phyloP scores from a whole-genome alignment of 441 rosid species.

The Brassica hybrid region DNA sequence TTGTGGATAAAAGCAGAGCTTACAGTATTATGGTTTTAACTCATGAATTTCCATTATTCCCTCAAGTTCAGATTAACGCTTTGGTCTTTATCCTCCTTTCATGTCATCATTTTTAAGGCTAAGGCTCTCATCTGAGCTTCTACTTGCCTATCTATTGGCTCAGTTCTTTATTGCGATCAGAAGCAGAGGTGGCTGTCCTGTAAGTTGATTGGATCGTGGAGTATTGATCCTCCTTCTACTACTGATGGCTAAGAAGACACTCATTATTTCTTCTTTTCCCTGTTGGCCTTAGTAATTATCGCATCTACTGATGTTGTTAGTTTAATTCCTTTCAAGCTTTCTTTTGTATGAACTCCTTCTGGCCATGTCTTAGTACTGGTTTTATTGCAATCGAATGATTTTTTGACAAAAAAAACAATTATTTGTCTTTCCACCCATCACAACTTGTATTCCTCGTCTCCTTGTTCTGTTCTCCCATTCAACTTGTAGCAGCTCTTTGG shows the following conservation, averaged over 20 bases:
- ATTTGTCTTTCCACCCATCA: too few relatives aligned
- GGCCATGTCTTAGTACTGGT: too few relatives aligned
- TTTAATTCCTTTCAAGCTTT: too few relatives aligned
- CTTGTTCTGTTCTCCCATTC: constrained; percentile 21
- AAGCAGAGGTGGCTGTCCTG: neutral
- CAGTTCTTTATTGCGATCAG: neutral
- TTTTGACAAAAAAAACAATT: too few relatives aligned
- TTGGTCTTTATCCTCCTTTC: neutral
- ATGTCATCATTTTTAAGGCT: neutral
- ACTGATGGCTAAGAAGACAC: neutral
- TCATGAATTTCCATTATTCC: neutral
- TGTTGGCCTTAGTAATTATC: neutral
- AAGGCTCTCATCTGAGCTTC: neutral
- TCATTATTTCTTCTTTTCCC: neutral
- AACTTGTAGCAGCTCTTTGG: constrained; percentile 17
- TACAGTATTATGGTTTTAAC: neutral
- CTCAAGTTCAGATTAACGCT: neutral
- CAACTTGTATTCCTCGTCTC: constrained; percentile 4
- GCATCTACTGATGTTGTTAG: too few relatives aligned
- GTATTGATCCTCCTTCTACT: neutral
- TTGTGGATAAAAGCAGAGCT: too few relatives aligned
- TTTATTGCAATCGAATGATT: too few relatives aligned
- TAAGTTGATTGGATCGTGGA: neutral
- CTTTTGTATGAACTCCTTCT: too few relatives aligned
- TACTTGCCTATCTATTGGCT: neutral